Evolutionary conservation across 768 basidiomycete genomes (phyloP), one percentile per base, ranked within the genome.

Genomic region (Melanogaster broomeanus): DNA sequence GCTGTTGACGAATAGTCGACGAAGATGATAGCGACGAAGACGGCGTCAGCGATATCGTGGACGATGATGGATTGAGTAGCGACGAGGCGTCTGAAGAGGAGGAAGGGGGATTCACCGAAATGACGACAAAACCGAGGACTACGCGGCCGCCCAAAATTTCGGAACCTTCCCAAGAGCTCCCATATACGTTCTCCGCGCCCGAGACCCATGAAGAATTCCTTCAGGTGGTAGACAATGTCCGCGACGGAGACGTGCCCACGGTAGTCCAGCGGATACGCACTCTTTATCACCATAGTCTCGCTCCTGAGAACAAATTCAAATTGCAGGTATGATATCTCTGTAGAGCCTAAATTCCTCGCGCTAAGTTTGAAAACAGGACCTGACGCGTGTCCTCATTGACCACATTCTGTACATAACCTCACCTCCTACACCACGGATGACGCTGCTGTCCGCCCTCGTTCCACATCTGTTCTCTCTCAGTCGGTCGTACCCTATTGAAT

Each of bases 111-210:
- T 69, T 74, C 16, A 75, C 77, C 54, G 72, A 76, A 28, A 72
- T 79, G 19, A 69, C 60, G 25, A 39, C 59, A 30, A 55, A 54
- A 21, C 74, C 57, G 57, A 72, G 62, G 51, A 71, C 72, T 54
- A 55, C 55, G 15, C 69, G 70, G 60, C 55, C 67, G 28, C 70
- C 67, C 45, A 72, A 69, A 47, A 28, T 53, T 27, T 54, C 64
- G 2, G 61, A 59, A 37, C 62, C 63, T n/a, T 8, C 35, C 10
- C 78, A 81, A 47, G 91, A 93, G 51, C 77, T 98, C 3, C 97
- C 97, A 0, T 99, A 83, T 67, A 98, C 92, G 2, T 98, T 98
- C 68, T 79, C 89, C 38, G 96, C 93, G 61, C 97, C 97, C 0
- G 68, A 79, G 15, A 84, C 75, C 11, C 94, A 98, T 60, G 90